A percentile compares a stretch with the other conserved stretches of the same genome.
phyloP scores from a whole-genome alignment of 2,329 filamentous ascomycete genomes.

The Cladosporium sp. region DNA sequence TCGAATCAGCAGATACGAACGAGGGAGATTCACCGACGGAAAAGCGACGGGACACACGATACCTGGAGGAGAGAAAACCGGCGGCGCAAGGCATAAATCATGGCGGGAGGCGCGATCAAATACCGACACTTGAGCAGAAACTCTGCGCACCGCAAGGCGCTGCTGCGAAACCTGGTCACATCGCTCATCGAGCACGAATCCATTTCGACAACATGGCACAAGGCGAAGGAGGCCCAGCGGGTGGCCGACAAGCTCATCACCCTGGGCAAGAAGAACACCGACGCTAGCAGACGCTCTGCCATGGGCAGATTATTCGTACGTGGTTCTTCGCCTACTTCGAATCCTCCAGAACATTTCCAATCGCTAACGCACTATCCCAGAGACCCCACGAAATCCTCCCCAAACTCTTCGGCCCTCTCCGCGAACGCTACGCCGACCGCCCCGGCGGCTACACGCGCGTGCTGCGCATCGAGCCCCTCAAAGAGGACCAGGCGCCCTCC shows the following conservation, averaged over 20 bases:
- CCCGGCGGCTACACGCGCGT: slow-evolving; percentile 94
- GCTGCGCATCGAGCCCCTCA: slow-evolving; percentile 81
- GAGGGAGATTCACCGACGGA: too few species aligned
- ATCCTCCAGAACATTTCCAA: background rate
- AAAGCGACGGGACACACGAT: too few species aligned
- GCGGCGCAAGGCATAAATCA: slow-evolving; percentile 33
- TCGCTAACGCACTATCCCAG: slow-evolving; percentile 36
- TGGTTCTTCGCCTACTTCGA: background rate
- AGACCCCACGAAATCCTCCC: slow-evolving; percentile 64
- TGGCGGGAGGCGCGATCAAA: slow-evolving; percentile 82
- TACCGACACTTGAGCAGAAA: slow-evolving; percentile 82
- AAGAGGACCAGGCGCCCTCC: slow-evolving; percentile 78
- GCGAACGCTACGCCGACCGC: slow-evolving; percentile 68
- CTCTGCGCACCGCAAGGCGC: slow-evolving; percentile 81
- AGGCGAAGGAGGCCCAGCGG: slow-evolving; percentile 93
- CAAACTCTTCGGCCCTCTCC: slow-evolving; percentile 81
- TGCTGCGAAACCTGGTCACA: slow-evolving; percentile 92
- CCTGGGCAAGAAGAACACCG: slow-evolving; percentile 85
- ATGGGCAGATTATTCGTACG: slow-evolving; percentile 69
- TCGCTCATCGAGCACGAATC: slow-evolving; percentile 89
- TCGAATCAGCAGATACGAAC: too few species aligned
- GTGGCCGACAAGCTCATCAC: slow-evolving; percentile 93
- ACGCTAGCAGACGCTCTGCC: slow-evolving; percentile 69
- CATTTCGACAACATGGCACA: slow-evolving; percentile 90
- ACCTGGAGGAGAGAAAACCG: background rate